These are phyloP conservation scores for Ganoderma lucidum DNA, from an alignment of 1,284 basidiomycete genomes.

Conservation along the genomic window DNA sequence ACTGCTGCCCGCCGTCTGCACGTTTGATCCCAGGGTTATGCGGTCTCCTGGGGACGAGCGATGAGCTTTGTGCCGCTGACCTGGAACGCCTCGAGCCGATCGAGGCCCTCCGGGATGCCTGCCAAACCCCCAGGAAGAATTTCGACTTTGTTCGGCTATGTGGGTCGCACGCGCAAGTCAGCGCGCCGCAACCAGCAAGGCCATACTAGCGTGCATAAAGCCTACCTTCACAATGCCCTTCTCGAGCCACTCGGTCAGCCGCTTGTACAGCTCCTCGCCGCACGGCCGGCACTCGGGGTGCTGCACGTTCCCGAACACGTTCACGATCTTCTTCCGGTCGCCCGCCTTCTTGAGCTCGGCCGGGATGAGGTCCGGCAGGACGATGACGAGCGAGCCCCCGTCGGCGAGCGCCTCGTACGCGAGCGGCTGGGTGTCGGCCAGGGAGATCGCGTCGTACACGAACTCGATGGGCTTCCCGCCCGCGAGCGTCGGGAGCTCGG, in stretches of 20 bases:
- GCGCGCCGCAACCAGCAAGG: neutral
- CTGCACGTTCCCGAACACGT: conserved; percentile 19
- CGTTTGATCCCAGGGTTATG: conserved; percentile 14
- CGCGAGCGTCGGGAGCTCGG: conserved; percentile 36
- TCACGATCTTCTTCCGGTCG: conserved; percentile 29
- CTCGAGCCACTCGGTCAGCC: conserved; percentile 22
- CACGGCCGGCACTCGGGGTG: conserved; percentile 13
- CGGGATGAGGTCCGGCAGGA: conserved; percentile 23
- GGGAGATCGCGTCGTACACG: conserved; percentile 48
- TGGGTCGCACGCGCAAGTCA: neutral
- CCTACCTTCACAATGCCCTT: conserved; percentile 10
- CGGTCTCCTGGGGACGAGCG: conserved; percentile 40
- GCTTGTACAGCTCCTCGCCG: conserved; percentile 23
- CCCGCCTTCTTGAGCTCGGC: conserved; percentile 23
- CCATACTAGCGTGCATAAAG: neutral
- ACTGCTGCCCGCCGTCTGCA: no score
- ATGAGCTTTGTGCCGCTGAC: conserved; percentile 43
- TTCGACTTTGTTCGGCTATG: conserved; percentile 41
- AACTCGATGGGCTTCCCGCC: conserved; percentile 39
- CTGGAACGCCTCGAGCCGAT: conserved; percentile 32
- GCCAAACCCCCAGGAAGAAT: conserved; percentile 39
- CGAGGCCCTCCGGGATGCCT: conserved; percentile 38
- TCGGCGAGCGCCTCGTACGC: conserved; percentile 41
- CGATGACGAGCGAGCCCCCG: conserved; percentile 36
- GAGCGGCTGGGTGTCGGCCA: conserved; percentile 29